These are phyloP conservation scores for Emericellopsis atlantica DNA, from an alignment of 2,329 filamentous ascomycete species.

Conservation along the genomic window DNA sequence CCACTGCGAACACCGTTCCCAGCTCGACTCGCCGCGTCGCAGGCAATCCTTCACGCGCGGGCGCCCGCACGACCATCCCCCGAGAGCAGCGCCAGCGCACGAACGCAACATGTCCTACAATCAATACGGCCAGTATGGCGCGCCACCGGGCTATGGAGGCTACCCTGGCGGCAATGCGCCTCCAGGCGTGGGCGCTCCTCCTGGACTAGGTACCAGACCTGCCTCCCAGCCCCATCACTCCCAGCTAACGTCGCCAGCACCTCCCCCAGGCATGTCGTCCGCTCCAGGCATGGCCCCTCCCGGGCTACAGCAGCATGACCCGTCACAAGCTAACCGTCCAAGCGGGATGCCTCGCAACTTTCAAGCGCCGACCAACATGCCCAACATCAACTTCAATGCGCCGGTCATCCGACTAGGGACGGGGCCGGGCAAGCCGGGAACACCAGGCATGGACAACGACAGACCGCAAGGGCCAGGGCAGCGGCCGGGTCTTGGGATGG, in stretches of 20 bases:
- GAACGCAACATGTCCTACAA: constrained; percentile 39
- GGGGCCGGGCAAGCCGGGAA: constrained; percentile 48
- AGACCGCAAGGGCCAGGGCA: constrained; percentile 12
- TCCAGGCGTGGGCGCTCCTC: constrained; percentile 64
- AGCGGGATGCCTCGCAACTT: constrained; percentile 72
- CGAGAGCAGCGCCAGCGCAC: too few relatives aligned
- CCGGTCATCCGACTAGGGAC: constrained; percentile 91
- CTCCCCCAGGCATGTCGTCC: constrained; percentile 69
- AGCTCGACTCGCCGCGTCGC: too few relatives aligned
- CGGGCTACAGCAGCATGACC: constrained; percentile 63
- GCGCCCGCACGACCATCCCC: too few relatives aligned
- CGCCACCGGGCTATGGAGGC: constrained; percentile 59
- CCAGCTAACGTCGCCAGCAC: constrained; percentile 31
- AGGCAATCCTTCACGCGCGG: too few relatives aligned
- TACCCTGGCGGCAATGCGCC: constrained; percentile 49
- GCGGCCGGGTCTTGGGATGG: constrained; percentile 43
- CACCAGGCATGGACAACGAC: constrained; percentile 31
- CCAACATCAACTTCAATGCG: constrained; percentile 96
- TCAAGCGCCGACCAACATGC: constrained; percentile 81
- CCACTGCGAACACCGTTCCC: too few relatives aligned
- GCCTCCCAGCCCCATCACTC: not conserved
- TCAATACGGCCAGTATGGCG: constrained; percentile 60
- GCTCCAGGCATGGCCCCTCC: constrained; percentile 70
- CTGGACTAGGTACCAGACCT: constrained; percentile 60
- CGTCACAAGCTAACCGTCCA: constrained; percentile 66